Evolutionary conservation across 768 basidiomycete species (phyloP).

Genomic region (Podaxis carcinomalis): DNA sequence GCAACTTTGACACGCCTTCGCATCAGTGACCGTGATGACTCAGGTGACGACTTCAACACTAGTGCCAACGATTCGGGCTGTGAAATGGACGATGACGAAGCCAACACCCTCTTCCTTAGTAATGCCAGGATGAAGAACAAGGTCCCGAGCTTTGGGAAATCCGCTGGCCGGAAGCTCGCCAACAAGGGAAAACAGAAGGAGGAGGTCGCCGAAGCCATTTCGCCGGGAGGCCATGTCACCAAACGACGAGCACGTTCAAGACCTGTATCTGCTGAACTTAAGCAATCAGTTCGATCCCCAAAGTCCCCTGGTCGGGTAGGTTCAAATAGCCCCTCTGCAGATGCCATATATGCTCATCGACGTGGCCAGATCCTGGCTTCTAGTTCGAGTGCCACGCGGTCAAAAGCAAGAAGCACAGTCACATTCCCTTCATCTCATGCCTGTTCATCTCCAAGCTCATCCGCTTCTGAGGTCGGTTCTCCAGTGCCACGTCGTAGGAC

Average conservation of each 20-base stretch:
- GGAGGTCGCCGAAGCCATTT: constrained; percentile 66
- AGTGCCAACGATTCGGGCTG: constrained; percentile 48
- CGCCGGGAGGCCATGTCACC: constrained; percentile 71
- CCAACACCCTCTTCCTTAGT: constrained; percentile 30
- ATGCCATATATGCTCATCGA: constrained; percentile 5
- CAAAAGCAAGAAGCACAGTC: constrained; percentile 30
- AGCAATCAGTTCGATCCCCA: constrained; percentile 39
- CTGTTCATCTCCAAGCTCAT: constrained; percentile 31
- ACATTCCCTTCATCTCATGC: constrained; percentile 42
- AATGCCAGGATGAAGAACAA: constrained; percentile 21
- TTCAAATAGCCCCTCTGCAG: constrained; percentile 13
- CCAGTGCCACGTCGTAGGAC: constrained; percentile 51
- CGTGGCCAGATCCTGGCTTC: not conserved
- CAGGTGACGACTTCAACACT: constrained; percentile 37
- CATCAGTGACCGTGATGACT: constrained; percentile 50
- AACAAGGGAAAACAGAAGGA: constrained; percentile 40
- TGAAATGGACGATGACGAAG: constrained; percentile 41
- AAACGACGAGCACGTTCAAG: constrained; percentile 74
- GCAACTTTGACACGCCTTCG: constrained; percentile 61
- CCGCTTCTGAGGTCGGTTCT: constrained; percentile 48
- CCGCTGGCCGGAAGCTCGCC: constrained; percentile 6
- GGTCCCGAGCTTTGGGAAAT: constrained; percentile 13
- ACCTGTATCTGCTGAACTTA: constrained; percentile 64
- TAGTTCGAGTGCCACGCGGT: constrained; percentile 16
- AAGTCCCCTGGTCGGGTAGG: constrained; percentile 40